Evolutionary conservation across 129 eudicot genomes (phyloP), one percentile per base, ranked within the genome.

Genomic region (Arctium lappa): DNA sequence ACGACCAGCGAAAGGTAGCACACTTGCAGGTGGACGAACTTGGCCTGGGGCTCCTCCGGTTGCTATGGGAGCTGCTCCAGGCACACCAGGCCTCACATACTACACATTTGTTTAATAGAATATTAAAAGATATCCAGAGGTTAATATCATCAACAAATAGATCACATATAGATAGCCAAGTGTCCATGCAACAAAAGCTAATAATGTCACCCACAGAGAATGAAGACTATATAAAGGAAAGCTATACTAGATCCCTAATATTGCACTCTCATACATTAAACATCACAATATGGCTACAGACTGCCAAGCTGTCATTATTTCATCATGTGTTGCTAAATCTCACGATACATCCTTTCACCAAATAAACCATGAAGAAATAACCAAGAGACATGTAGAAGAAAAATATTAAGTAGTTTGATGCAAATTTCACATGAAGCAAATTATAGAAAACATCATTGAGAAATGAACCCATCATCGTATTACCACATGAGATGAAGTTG

Each of bases 21-120:
- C 70, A 79, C 71, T 74, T 53, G 85, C 87, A 46, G 98, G 94
- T 76, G 94, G 98, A 37, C 97, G 97, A 81, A 88, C 87, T 85
- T 93, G 99, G 72, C 97, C 97, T 37, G 86, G 89, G 68, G 85
- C 63, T 68, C 89, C 95, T 50, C 90, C 98, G 66, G 89, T 46
- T 37, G 86, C 85, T 37, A 78, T 86, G 79, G 95, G 88, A 86
- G 94, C 93, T 33, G 86, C 90, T 76, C 98, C 97, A 85, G 98
- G 96, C 72, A 91, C 98, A 63, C 98, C 98, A 89, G 97, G 97
- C 82, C 99, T 91, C 85, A 95, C 97, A 78, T 95, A 95, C 99
- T 95, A 89, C 92, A 91, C 80, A 80, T 79, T 79, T 76, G 65
- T 60, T 87, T 10, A 76, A 42, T 77, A 80, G 15, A 75, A 0